Evolutionary conservation across 441 rosid species (phyloP).

Genomic region (Populus hybrid): DNA sequence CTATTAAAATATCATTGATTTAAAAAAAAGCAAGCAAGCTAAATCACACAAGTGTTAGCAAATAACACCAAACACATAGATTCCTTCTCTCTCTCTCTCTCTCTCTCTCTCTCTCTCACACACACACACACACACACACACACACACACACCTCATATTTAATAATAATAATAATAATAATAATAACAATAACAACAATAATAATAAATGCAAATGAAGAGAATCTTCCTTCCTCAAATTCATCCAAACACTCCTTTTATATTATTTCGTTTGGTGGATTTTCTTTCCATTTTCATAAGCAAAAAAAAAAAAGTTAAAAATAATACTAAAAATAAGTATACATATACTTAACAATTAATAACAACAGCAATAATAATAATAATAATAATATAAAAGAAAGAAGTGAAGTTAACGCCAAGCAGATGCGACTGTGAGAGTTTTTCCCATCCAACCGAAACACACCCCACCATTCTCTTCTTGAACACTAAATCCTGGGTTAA

Average conservation of each 20-base stretch:
- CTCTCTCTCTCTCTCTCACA: too few species aligned
- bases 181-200: neutral
- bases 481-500: constrained; percentile 71
- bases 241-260: constrained; percentile 39
- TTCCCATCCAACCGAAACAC: constrained; percentile 87
- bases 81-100: neutral
- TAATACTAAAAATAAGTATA: constrained; percentile 13
- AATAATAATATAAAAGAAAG: constrained; percentile 28
- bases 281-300: constrained; percentile 35
- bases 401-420: constrained; percentile 76
- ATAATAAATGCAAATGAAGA: neutral
- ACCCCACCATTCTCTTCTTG: constrained; percentile 81
- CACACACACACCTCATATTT: neutral
- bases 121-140: too few species aligned
- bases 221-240: constrained; percentile 28
- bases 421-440: constrained; percentile 91
- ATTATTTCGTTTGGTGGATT: constrained; percentile 27
- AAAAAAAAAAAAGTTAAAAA: constrained; percentile 25
- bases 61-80: constrained; percentile 7
- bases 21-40: neutral
- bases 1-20: neutral
- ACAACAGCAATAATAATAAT: constrained; percentile 17
- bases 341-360: neutral
- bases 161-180: neutral
- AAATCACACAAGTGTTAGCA: neutral